A percentile compares a stretch with the other conserved stretches of the same genome.
Evolutionary conservation across 2,329 filamentous ascomycete genomes (phyloP).

Genomic region (Venturiaceae sp.): DNA sequence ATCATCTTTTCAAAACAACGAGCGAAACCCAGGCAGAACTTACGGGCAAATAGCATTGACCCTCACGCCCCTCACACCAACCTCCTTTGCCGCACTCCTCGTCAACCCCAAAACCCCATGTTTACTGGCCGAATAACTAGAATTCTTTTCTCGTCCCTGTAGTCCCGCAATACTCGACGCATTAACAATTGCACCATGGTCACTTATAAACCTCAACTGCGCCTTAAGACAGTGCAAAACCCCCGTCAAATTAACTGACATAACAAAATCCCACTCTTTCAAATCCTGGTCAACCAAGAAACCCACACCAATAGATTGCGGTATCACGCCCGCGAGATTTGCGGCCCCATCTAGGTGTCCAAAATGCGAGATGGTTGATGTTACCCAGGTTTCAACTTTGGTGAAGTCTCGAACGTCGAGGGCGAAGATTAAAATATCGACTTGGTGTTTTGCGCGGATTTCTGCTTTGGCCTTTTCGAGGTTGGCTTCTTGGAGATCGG

Average conservation of each 20-base stretch:
- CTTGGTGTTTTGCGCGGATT: not conserved
- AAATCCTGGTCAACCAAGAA: constrained; percentile 20
- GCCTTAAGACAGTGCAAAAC: constrained; percentile 28
- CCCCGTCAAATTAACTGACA: constrained; percentile 28
- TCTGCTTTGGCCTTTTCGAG: constrained; percentile 2
- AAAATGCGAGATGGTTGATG: constrained; percentile 19
- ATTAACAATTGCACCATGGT: constrained; percentile 28
- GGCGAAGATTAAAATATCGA: constrained; percentile 12
- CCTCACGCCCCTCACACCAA: constrained; percentile 23
- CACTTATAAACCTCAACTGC: constrained; percentile 29
- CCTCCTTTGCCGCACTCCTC: constrained; percentile 27
- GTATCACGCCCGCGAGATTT: constrained; percentile 36
- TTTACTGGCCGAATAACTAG: constrained; percentile 28
- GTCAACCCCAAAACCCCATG: constrained; percentile 32
- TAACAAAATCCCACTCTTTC: constrained; percentile 29
- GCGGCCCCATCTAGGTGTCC: constrained; percentile 27
- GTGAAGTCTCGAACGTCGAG: constrained; percentile 23
- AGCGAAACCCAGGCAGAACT: constrained; percentile 14
- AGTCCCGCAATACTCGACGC: constrained; percentile 43
- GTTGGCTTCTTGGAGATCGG: not conserved
- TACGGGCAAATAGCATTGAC: constrained; percentile 26
- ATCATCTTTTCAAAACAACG: not conserved
- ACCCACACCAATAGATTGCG: constrained; percentile 22
- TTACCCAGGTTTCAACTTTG: constrained; percentile 26
- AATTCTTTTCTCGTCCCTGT: constrained; percentile 28